Conservation (phyloP, 2,329 filamentous ascomycete species). For the Aspergillus candidus region DNA sequence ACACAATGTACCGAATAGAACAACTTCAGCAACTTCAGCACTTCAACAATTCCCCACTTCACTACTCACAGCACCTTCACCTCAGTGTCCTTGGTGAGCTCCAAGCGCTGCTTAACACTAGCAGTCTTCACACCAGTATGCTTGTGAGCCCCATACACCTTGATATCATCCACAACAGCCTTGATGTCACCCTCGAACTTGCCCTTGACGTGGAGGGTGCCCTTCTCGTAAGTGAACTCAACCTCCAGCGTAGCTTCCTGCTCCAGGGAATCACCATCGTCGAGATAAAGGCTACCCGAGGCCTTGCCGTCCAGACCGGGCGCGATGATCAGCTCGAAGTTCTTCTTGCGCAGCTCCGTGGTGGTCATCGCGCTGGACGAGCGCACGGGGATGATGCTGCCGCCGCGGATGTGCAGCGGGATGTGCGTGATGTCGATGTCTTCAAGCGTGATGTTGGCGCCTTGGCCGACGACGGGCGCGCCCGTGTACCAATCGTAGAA, state of each 20-base stretch:
- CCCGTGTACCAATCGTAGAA: slow-evolving; percentile 59
- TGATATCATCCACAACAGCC: slow-evolving; percentile 30
- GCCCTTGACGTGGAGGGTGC: slow-evolving; percentile 31
- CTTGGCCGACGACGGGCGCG: slow-evolving; percentile 41
- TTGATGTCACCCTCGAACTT: slow-evolving; percentile 22
- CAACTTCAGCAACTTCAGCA: not conserved
- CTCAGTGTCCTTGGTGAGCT: slow-evolving; percentile 9
- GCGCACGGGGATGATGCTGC: slow-evolving; percentile 55
- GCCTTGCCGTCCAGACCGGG: slow-evolving; percentile 58
- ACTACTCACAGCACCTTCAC: slow-evolving; percentile 10
- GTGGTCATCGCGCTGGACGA: slow-evolving; percentile 52
- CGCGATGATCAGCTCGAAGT: slow-evolving; percentile 67
- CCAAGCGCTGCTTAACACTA: not conserved
- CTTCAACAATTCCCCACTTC: not conserved
- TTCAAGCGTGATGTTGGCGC: slow-evolving; percentile 38
- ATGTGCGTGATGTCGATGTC: slow-evolving; percentile 49
- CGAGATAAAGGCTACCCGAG: slow-evolving; percentile 63
- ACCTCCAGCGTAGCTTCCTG: slow-evolving; percentile 54
- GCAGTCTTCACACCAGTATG: not conserved
- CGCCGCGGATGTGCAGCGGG: slow-evolving; percentile 58
- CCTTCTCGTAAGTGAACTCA: slow-evolving; percentile 53
- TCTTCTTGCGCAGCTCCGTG: slow-evolving; percentile 53
- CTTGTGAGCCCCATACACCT: slow-evolving; percentile 23
- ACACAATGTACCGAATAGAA: not conserved
- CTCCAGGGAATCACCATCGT: slow-evolving; percentile 65